These are phyloP conservation scores for Annulohypoxylon truncatum DNA, from an alignment of 2,329 filamentous ascomycete genomes.

Conservation along the genomic window DNA sequence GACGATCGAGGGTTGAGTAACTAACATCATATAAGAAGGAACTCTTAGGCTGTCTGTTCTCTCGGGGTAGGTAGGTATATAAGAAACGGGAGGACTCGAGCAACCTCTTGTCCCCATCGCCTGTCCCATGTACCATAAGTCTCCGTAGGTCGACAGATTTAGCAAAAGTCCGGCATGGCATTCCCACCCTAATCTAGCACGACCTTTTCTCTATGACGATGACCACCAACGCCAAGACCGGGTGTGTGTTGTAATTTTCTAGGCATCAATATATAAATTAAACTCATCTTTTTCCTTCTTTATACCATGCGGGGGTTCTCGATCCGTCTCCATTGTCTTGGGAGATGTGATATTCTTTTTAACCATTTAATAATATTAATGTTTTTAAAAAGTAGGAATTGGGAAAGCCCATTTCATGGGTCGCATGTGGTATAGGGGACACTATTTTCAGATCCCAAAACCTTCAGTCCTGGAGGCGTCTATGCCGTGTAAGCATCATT, in stretches of 20 bases:
- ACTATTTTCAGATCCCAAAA: too few relatives aligned
- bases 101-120: slow-evolving; percentile 30
- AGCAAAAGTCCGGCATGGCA: slow-evolving; percentile 42
- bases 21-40: slow-evolving; percentile 41
- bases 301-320: slow-evolving; percentile 41
- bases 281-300: slow-evolving; percentile 38
- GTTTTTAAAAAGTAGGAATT: too few relatives aligned
- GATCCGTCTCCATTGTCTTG: slow-evolving; percentile 43
- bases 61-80: slow-evolving; percentile 44
- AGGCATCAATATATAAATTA: slow-evolving; percentile 25
- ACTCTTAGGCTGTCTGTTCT: slow-evolving; percentile 36
- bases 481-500: too few relatives aligned
- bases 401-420: too few relatives aligned
- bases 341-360: too few relatives aligned
- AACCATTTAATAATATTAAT: too few relatives aligned
- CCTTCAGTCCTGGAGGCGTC: too few relatives aligned
- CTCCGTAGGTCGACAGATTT: slow-evolving; percentile 37
- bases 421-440: too few relatives aligned
- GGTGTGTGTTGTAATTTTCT: slow-evolving; percentile 33
- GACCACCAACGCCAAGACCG: slow-evolving; percentile 43
- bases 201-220: slow-evolving; percentile 36
- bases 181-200: slow-evolving; percentile 40
- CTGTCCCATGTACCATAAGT: slow-evolving; percentile 26
- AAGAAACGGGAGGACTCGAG: slow-evolving; percentile 43
- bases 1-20: slow-evolving; percentile 42